A percentile compares a stretch with the other conserved stretches of the same genome.
These are phyloP conservation scores for Themeda triandra DNA, from an alignment of 176 grass and related monocot genomes.

Conservation along the genomic window DNA sequence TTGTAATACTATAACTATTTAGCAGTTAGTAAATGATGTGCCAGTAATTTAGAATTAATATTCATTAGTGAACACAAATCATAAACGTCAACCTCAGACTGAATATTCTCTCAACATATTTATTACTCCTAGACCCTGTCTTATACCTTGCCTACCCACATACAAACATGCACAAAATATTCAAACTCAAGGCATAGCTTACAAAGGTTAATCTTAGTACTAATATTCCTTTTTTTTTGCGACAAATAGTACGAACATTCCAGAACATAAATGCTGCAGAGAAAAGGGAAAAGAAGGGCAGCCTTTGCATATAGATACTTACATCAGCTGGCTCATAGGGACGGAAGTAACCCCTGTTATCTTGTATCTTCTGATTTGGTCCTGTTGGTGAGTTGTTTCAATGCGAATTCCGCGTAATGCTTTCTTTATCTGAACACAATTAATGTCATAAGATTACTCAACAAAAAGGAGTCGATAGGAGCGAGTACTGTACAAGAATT, in stretches of 20 bases:
- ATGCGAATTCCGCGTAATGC: conserved; percentile 58
- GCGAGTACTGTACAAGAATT: neutral
- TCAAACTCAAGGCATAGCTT: neutral
- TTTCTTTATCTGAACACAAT: conserved; percentile 64
- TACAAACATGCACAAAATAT: neutral
- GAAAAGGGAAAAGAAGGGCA: neutral
- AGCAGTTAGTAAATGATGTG: neutral
- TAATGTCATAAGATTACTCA: neutral
- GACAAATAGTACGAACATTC: neutral
- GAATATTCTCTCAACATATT: neutral
- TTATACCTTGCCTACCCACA: neutral
- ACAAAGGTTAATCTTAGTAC: neutral
- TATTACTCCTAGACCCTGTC: neutral
- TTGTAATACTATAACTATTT: neutral
- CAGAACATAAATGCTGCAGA: neutral
- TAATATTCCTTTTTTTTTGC: too few species aligned
- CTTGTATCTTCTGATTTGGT: conserved; percentile 65
- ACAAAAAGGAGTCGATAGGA: neutral
- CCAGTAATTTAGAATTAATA: neutral
- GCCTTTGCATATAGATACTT: neutral
- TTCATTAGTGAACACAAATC: neutral
- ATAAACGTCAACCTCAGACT: neutral
- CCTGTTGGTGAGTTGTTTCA: conserved; percentile 60
- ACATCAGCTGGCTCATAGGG: conserved; percentile 66
- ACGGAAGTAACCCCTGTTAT: conserved; percentile 63